Evolutionary conservation across 1,284 basidiomycete genomes (phyloP), one percentile per base, ranked within the genome.

Genomic region (Ceraceosorus guamensis): DNA sequence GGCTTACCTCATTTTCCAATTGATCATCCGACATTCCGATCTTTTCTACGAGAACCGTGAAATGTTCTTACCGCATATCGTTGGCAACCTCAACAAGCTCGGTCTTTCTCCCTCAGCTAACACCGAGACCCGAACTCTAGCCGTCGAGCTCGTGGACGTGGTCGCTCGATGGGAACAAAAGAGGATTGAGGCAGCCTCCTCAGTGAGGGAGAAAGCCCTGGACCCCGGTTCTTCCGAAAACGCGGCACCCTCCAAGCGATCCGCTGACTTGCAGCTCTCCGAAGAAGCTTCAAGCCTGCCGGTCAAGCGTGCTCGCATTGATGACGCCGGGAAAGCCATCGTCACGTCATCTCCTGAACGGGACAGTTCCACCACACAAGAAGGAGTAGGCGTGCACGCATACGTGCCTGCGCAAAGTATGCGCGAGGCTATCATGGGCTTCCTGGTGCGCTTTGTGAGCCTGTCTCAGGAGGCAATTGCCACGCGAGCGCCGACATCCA

Each of bases 1-100:
- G 69, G 84, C 92, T 50, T 84, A 88, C 62, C 86, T 87, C 59
- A 89, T 97, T 52, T 93, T 96, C 76, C 87, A 91, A 64, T 83
- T 98, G 56, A 86, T 99, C 55, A 86, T 91, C 59, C 88, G 91
- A 59, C 91, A 98, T 65, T 85, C 88, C 1, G 84, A 91, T 56
- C 82, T 96, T 5, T 99, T 98, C 80, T 98, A 89, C 79, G 85
- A 89, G 50, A 89, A 91, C 60, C 87, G 95, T 46, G 88, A 90
- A 13, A 80, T 96, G 35, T 98, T 98, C 76, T 84, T 98, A n/a
- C 89, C 91, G 0, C 89, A 95, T 73, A 91, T 99, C 78, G 88
- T 92, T 59, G 88, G 88, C 72, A 89, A 88, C 37, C 80, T 99
- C 57, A 83, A 83, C 54, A 93, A 91, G 77, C 82, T 98, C 16